Base-by-base conservation (phyloP, 2,329 filamentous ascomycete genomes). In the Pseudocercospora eumusae region DNA sequence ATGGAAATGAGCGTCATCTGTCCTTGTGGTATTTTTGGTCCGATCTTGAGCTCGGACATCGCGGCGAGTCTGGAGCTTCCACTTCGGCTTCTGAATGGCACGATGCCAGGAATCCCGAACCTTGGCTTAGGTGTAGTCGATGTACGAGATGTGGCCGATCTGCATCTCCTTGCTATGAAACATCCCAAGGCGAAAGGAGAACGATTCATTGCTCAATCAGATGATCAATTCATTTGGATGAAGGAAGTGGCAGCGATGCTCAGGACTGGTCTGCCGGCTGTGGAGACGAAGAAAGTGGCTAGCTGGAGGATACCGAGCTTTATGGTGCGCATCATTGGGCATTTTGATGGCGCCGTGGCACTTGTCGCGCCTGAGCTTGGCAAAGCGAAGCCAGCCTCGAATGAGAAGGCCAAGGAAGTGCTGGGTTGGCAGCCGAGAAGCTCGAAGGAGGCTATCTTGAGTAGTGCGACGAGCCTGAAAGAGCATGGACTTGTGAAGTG, bases 61-160 rank as follows among this genome's bases (percentile, higher is more conserved):
- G 66, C 71, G 0, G 66, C 69, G 6, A 69, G 64, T 44, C 60
- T 74, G 15, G 64, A 67, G 21, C 62, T 72, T 7, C 57, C 75
- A 27, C 52, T 66, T 21, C 65, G 68, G 6, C 57, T 74, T 27
- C 67, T 76, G 53, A 70, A 73, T 31, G 74, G 74, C n/a, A 60
- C 54, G 10, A 20, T 73, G 23, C 73, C 73, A 2, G 74, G 66
- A 15, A 57, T 69, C 49, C 73, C 73, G 0, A 59, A 69, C 5
- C 36, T 75, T 8, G 54, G 52, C n/a, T 68, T 72, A 36, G 63
- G 66, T 5, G 27, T 68, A 9, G 71, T 74, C 15, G 75, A 75
- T 57, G 74, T 75, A 0, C 68, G 75, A 4, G 75, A 76, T 56
- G 69, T 75, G 8, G 74, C 70, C 2, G 65, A 66, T 23, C 63